Conservation (phyloP, 345 rosid genomes). For the Euphorbia tirucalli region DNA sequence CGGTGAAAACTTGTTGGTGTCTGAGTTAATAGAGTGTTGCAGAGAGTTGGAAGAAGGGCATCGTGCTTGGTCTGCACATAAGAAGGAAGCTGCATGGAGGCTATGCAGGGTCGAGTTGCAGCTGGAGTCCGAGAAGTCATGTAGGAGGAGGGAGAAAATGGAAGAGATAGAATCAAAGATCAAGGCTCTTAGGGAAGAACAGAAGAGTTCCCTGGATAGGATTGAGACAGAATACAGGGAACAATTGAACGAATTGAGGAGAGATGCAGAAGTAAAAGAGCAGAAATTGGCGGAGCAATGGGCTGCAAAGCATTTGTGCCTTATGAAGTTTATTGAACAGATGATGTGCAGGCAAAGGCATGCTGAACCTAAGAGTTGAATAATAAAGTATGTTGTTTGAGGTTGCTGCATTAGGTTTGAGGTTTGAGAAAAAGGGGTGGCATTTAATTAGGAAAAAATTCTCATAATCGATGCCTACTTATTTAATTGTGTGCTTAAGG, state of each 20-base stretch:
- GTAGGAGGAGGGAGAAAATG: constrained; percentile 74
- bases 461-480: constrained; percentile 22
- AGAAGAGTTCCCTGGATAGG: constrained; percentile 61
- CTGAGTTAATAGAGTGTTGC: constrained; percentile 85
- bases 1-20: constrained; percentile 52
- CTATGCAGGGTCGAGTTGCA: constrained; percentile 86
- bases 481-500: no score
- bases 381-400: constrained; percentile 12
- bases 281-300: constrained; percentile 90
- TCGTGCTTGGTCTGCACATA: constrained; percentile 71
- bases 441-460: background rate
- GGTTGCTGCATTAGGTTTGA: background rate
- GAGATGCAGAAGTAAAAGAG: constrained; percentile 86
- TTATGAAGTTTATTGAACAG: constrained; percentile 79
- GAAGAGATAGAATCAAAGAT: constrained; percentile 85
- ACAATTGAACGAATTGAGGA: constrained; percentile 59
- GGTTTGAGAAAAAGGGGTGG: background rate
- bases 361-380: constrained; percentile 36
- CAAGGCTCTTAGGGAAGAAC: constrained; percentile 86
- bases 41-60: constrained; percentile 93
- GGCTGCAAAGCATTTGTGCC: constrained; percentile 64
- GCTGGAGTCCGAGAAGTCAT: constrained; percentile 81
- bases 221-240: constrained; percentile 81
- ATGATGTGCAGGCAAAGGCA: constrained; percentile 57
- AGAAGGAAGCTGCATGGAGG: constrained; percentile 96